Evolutionary conservation across 257 asterid species (phyloP).

Genomic region (Nicotiana obtusifolia): DNA sequence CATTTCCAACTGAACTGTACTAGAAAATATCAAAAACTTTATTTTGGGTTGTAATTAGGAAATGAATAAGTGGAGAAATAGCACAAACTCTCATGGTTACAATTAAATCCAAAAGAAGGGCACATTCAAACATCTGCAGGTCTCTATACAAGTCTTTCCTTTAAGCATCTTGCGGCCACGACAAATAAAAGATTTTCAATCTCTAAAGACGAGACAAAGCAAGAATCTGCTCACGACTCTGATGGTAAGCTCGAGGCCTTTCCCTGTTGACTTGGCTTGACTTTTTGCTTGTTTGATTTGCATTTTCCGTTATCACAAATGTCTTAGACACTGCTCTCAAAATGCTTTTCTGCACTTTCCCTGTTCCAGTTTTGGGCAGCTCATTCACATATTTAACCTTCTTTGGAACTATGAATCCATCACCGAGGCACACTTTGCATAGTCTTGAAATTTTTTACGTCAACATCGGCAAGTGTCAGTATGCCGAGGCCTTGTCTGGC

Average conservation of each 20-base stretch:
- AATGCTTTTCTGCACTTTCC: background rate
- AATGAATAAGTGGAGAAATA: too few species aligned
- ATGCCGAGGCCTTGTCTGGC: constrained; percentile 63
- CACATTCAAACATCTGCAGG: background rate
- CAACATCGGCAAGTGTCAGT: constrained; percentile 58
- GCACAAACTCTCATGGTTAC: too few species aligned
- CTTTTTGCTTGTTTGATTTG: background rate
- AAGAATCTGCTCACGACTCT: background rate
- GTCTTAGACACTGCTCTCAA: background rate
- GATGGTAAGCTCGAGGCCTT: background rate
- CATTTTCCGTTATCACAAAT: background rate
- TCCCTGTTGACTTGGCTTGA: background rate
- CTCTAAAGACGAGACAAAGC: constrained; percentile 9
- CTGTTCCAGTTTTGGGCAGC: background rate
- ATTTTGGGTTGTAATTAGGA: too few species aligned
- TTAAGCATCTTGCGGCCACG: background rate
- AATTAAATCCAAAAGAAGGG: too few species aligned
- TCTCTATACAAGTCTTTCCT: background rate
- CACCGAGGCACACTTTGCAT: constrained; percentile 51
- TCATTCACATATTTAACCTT: constrained; percentile 5
- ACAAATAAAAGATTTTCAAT: background rate
- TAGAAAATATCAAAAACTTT: too few species aligned
- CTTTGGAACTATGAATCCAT: background rate
- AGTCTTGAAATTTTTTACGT: constrained; percentile 49
- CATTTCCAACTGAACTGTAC: too few species aligned